A percentile compares a stretch with the other conserved stretches of the same genome.
Conservation (phyloP, 1,139 yeast genomes). For the Kazachstania sp. region DNA sequence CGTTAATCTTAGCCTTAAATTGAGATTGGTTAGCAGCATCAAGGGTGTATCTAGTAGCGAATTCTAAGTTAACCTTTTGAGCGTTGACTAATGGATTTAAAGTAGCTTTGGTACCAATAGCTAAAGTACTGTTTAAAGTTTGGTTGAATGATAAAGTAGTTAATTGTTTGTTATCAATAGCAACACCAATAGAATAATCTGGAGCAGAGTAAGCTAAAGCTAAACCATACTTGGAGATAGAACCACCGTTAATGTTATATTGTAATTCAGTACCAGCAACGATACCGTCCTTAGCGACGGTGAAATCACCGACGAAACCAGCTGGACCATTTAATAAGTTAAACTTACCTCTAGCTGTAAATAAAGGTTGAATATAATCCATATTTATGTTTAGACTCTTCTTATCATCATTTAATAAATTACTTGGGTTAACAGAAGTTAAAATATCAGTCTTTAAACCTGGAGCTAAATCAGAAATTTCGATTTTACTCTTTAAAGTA, state of each 20-base stretch:
- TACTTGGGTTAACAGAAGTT: conserved; percentile 70
- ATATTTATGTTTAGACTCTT: conserved; percentile 88
- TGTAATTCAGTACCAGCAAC: conserved; percentile 96
- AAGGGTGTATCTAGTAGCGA: conserved; percentile 89
- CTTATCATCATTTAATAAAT: conserved; percentile 38
- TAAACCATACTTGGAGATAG: conserved; percentile 88
- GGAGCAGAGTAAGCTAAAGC: conserved; percentile 92
- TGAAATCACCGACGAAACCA: conserved; percentile 86
- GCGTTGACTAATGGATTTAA: conserved; percentile 82
- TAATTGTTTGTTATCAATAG: conserved; percentile 80
- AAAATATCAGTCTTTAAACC: conserved; percentile 92
- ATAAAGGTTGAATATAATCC: conserved; percentile 85
- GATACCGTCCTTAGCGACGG: conserved; percentile 93
- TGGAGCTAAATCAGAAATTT: conserved; percentile 86
- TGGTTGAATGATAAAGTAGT: conserved; percentile 97
- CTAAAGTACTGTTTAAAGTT: conserved; percentile 81
- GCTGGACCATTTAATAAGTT: conserved; percentile 89
- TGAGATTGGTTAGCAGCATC: conserved; percentile 82
- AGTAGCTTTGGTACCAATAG: conserved; percentile 96
- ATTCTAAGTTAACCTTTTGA: conserved; percentile 67
- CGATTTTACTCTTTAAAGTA: conserved; percentile 86
- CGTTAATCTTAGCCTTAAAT: conserved; percentile 95
- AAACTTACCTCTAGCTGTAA: conserved; percentile 91
- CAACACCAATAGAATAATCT: conserved; percentile 78
- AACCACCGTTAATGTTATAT: conserved; percentile 88